Evolutionary conservation across 306 rosid species (phyloP).

Genomic region (Gastrolobium villosum): DNA sequence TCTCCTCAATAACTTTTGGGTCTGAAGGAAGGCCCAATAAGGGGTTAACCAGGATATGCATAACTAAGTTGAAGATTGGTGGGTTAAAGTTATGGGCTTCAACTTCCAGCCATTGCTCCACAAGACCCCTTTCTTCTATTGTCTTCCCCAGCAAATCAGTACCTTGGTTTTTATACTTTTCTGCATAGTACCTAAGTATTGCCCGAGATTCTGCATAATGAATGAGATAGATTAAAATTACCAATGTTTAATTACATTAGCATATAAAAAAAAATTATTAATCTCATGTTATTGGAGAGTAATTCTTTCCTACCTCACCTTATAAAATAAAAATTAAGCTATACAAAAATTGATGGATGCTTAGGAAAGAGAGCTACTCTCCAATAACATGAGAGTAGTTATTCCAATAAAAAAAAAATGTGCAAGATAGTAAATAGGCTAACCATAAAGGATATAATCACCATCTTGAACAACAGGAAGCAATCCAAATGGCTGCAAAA

Average conservation of each 20-base stretch:
- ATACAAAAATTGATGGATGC: too few species aligned
- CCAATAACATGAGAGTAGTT: too few species aligned
- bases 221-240: background rate
- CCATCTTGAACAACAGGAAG: constrained; percentile 62
- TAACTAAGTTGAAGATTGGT: constrained; percentile 23
- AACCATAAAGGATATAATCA: constrained; percentile 61
- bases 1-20: background rate
- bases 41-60: background rate
- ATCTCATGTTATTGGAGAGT: too few species aligned
- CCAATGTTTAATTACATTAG: too few species aligned
- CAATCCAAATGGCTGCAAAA: constrained; percentile 60
- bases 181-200: constrained; percentile 42
- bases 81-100: constrained; percentile 45
- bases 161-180: constrained; percentile 42
- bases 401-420: background rate
- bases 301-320: too few species aligned
- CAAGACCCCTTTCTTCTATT: constrained; percentile 44
- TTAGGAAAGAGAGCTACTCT: too few species aligned
- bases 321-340: too few species aligned
- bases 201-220: constrained; percentile 46
- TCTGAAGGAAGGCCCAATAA: constrained; percentile 13
- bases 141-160: constrained; percentile 48
- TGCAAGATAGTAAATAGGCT: background rate
- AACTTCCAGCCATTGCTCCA: constrained; percentile 52
- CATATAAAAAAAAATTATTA: too few species aligned